Conservation (phyloP, 2,329 filamentous ascomycete genomes). For the Mariannaea elegans region DNA sequence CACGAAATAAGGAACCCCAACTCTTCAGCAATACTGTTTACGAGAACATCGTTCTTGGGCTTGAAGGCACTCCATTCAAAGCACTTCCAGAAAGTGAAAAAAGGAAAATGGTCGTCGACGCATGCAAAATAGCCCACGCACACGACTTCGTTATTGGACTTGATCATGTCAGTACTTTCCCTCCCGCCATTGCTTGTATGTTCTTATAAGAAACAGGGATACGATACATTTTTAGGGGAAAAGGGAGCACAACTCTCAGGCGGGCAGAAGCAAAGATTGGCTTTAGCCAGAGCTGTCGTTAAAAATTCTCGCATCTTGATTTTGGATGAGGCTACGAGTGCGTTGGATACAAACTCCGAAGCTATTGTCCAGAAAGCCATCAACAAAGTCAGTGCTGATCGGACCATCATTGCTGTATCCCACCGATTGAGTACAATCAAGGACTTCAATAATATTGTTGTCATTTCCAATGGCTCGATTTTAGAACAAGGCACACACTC, state of each 20-base stretch:
- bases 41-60: neutral
- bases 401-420: conserved; percentile 71
- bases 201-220: conserved; percentile 40
- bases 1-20: neutral
- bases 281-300: conserved; percentile 71
- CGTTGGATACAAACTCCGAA: conserved; percentile 53
- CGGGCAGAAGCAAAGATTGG: conserved; percentile 72
- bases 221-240: conserved; percentile 67
- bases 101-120: neutral
- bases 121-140: neutral
- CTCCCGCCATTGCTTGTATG: too few species aligned
- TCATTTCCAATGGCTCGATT: conserved; percentile 36
- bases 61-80: neutral
- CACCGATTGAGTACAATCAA: conserved; percentile 58
- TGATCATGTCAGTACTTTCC: conserved; percentile 17
- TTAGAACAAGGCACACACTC: neutral
- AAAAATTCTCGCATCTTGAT: conserved; percentile 69
- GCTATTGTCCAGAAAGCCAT: conserved; percentile 62
- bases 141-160: neutral
- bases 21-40: neutral
- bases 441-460: conserved; percentile 42
- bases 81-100: neutral
- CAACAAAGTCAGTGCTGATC: conserved; percentile 58
- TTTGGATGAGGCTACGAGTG: conserved; percentile 72
- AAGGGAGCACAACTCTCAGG: conserved; percentile 71